Evolutionary conservation across 2,329 filamentous ascomycete genomes (phyloP), one percentile per base, ranked within the genome.

Genomic region (Pseudogymnoascus sp.): DNA sequence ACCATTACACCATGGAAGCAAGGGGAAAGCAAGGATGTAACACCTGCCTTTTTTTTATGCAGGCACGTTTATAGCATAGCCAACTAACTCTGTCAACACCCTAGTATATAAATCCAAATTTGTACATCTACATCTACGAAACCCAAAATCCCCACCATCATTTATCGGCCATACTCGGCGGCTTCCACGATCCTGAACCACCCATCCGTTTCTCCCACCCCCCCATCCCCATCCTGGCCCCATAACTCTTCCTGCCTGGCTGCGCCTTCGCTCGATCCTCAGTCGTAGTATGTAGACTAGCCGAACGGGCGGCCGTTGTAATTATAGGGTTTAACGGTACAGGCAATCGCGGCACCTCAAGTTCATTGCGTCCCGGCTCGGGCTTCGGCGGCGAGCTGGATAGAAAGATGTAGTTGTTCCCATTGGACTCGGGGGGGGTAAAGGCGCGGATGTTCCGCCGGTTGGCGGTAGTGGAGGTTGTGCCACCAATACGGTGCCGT

Each of bases 351-450:
- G 49, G 49, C 49, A 19, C 60, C 30, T 67, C 60, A 25, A 39
- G 19, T 59, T 66, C 58, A 25, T 14, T 39, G 5, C 33, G 52
- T 7, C 45, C 52, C 11, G 60, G 19, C 39, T 66, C 66, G 14
- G 64, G 60, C 62, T 65, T 64, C 7, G 67, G 67, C n/a, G 70
- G 69, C 38, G 72, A 70, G 45, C 67, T 67, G 35, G 73, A 69
- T 16, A 75, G 61, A 60, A 73, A 71, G 42, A 71, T 61, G 64
- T 72, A 70, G 58, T 66, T 58, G 59, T 69, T 67, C 38, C 66
- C 39, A 5, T 55, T 61, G 9, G 49, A 33, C 49, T 19, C 49
- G 6, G 49, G 49, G n/a, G 61, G 58, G 49, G 64, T 22, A 52
- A 65, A 45, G 38, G 42, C 35, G 63, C 62, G 38, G 33, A 45